Conservation (phyloP, 2,329 filamentous ascomycete species). For the Boeremia lycopersici region DNA sequence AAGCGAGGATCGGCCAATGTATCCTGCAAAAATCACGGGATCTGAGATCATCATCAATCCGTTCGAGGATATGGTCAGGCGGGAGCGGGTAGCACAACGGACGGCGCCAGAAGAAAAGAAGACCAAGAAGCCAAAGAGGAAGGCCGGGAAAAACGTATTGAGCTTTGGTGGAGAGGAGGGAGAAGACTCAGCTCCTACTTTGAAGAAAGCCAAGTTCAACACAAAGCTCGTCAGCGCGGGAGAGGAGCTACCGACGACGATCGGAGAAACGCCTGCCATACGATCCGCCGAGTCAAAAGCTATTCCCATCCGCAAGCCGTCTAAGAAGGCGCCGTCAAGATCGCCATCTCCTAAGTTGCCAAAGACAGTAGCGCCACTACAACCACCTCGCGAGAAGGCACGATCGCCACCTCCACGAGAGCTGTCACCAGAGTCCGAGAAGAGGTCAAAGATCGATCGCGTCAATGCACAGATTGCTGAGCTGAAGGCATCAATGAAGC, state of each 20-base stretch:
- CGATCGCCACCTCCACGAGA: slow-evolving; percentile 41
- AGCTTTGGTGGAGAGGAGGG: slow-evolving; percentile 76
- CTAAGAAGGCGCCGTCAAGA: slow-evolving; percentile 31
- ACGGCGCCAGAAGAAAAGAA: slow-evolving; percentile 54
- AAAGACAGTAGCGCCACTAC: slow-evolving; percentile 17
- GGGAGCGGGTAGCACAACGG: slow-evolving; percentile 61
- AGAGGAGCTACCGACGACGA: slow-evolving; percentile 51
- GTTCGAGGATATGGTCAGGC: slow-evolving; percentile 79
- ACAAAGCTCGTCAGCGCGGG: slow-evolving; percentile 68
- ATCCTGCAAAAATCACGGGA: slow-evolving; percentile 77
- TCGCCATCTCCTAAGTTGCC: slow-evolving; percentile 32
- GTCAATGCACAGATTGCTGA: slow-evolving; percentile 83
- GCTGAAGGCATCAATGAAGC: slow-evolving; percentile 80
- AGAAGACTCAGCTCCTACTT: slow-evolving; percentile 61
- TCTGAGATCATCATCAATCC: slow-evolving; percentile 81
- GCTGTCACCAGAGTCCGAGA: slow-evolving; percentile 48
- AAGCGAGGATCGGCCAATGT: slow-evolving; percentile 80
- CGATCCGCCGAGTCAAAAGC: slow-evolving; percentile 28
- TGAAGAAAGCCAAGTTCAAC: slow-evolving; percentile 81
- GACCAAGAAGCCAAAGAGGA: slow-evolving; percentile 66
- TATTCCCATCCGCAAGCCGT: slow-evolving; percentile 43
- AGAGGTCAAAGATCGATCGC: slow-evolving; percentile 61
- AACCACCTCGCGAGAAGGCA: slow-evolving; percentile 25
- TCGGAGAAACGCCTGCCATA: slow-evolving; percentile 27
- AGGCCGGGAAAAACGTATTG: slow-evolving; percentile 75